A percentile compares a stretch with the other conserved stretches of the same genome.
Conservation (phyloP, 2,329 filamentous ascomycete species). For the Pyrenophora seminiperda region DNA sequence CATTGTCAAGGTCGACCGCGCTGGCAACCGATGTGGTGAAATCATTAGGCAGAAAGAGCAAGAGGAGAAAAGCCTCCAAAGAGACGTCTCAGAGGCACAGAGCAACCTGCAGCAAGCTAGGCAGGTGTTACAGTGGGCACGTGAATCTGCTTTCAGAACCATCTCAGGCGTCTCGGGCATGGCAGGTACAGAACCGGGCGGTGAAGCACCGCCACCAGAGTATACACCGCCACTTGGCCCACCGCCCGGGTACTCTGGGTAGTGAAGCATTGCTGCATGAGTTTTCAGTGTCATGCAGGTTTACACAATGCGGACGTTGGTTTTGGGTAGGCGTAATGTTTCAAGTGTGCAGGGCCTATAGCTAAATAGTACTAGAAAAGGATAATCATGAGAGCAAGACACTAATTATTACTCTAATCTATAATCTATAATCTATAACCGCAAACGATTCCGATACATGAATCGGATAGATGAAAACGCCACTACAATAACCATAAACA, state of each 20-base stretch:
- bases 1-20: constrained; percentile 38
- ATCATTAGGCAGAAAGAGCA: constrained; percentile 45
- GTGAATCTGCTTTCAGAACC: constrained; percentile 52
- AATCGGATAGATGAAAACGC: too few species aligned
- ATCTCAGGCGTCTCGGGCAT: constrained; percentile 20
- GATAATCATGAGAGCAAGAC: too few species aligned
- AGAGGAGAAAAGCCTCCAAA: constrained; percentile 26
- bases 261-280: background rate
- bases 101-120: constrained; percentile 37
- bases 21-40: constrained; percentile 34
- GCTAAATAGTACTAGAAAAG: too few species aligned
- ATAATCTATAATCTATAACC: too few species aligned
- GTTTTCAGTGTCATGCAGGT: background rate
- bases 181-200: constrained; percentile 1
- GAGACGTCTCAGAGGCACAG: constrained; percentile 39
- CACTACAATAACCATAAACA: too few species aligned
- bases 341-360: too few species aligned
- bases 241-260: constrained; percentile 10
- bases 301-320: too few species aligned
- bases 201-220: constrained; percentile 13
- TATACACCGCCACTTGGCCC: constrained; percentile 17
- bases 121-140: constrained; percentile 52
- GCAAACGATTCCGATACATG: too few species aligned
- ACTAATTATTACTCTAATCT: too few species aligned
- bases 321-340: too few species aligned